A percentile compares a stretch with the other conserved stretches of the same genome.
These are phyloP conservation scores for Xylaria cubensis DNA, from an alignment of 495 filamentous ascomycete genomes.

Conservation along the genomic window DNA sequence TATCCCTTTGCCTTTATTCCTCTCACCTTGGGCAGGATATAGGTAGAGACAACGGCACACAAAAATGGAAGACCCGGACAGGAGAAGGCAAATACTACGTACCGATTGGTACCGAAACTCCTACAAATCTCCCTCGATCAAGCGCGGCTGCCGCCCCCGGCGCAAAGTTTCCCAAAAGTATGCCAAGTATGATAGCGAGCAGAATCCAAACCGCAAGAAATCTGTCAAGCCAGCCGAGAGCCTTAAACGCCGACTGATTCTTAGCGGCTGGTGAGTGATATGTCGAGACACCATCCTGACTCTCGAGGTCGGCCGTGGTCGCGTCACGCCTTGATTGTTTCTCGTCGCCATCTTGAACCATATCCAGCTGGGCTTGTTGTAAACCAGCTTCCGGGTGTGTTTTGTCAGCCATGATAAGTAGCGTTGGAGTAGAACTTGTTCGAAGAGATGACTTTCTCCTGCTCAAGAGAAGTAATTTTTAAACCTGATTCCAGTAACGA, in stretches of 20 bases:
- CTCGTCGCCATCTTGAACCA: neutral
- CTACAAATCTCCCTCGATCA: constrained; percentile 73
- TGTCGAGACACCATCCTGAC: neutral
- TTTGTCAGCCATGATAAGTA: constrained; percentile 4
- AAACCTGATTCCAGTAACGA: neutral
- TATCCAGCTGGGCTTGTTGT: neutral
- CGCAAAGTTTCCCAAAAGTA: constrained; percentile 82
- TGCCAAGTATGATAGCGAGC: constrained; percentile 80
- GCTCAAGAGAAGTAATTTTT: neutral
- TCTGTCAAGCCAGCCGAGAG: constrained; percentile 71
- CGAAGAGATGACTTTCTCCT: neutral
- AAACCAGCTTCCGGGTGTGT: neutral
- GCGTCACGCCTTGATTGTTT: neutral
- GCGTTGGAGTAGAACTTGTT: neutral
- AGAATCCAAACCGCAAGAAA: constrained; percentile 87
- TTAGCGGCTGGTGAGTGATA: neutral
- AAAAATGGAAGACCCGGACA: neutral
- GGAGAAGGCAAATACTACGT: constrained; percentile 31
- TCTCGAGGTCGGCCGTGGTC: neutral
- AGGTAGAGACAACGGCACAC: neutral
- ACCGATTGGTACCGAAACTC: constrained; percentile 82
- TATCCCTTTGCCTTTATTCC: neutral
- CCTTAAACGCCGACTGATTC: constrained; percentile 48
- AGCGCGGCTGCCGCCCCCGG: constrained; percentile 64
- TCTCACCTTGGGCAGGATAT: neutral